Conservation (phyloP, 129 eudicot species). For the Pseudognaphalium luteoalbum region DNA sequence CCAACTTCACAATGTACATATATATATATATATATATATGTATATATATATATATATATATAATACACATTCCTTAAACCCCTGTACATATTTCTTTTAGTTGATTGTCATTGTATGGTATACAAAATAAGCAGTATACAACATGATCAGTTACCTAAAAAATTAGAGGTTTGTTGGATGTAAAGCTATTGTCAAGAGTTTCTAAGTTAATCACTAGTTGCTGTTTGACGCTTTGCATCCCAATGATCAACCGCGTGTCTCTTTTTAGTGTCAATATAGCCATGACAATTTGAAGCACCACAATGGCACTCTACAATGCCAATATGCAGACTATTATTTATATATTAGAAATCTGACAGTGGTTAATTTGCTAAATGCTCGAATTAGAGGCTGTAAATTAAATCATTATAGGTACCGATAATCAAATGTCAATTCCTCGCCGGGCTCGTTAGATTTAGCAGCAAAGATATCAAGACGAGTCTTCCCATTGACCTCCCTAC, state of each 20-base stretch:
- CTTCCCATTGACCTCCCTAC: constrained; percentile 80
- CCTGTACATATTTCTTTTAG: neutral
- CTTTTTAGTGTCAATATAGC: constrained; percentile 63
- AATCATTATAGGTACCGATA: constrained; percentile 49
- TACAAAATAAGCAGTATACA: constrained; percentile 1
- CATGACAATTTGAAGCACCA: constrained; percentile 69
- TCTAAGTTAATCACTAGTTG: constrained; percentile 11
- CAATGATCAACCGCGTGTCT: constrained; percentile 32
- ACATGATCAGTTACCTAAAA: too few relatives aligned
- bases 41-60: too few relatives aligned
- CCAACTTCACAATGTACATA: too few relatives aligned
- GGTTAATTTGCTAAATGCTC: neutral
- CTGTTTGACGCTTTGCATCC: constrained; percentile 60
- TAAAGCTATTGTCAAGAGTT: neutral
- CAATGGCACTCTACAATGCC: constrained; percentile 55
- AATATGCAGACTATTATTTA: constrained; percentile 2
- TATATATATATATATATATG: too few relatives aligned
- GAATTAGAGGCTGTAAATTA: neutral
- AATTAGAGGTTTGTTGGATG: neutral
- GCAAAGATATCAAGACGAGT: constrained; percentile 83
- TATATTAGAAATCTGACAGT: neutral
- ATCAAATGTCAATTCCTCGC: constrained; percentile 72
- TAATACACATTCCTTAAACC: neutral
- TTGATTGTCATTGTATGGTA: neutral
- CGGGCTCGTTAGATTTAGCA: constrained; percentile 53